These are phyloP conservation scores for Ophiostoma sp. DNA, from an alignment of 2,329 filamentous ascomycete species.

Conservation along the genomic window DNA sequence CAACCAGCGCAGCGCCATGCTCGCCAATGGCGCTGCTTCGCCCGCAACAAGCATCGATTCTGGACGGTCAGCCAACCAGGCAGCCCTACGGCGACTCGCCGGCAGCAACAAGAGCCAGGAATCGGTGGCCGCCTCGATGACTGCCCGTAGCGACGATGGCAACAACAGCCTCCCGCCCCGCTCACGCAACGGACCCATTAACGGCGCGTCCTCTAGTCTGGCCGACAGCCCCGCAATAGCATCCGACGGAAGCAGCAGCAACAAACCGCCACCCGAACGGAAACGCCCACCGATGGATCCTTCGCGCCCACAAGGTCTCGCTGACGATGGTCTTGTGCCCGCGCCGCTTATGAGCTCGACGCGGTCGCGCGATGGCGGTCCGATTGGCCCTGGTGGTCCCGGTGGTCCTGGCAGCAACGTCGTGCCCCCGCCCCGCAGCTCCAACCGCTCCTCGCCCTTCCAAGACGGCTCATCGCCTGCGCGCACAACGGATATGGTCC, in stretches of 20 bases:
- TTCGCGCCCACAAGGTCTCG: conserved; percentile 48
- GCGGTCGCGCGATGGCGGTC: conserved; percentile 39
- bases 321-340: conserved; percentile 57
- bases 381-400: background rate
- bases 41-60: conserved; percentile 56
- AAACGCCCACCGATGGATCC: conserved; percentile 68
- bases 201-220: conserved; percentile 34
- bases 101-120: conserved; percentile 60
- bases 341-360: conserved; percentile 57
- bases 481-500: conserved; percentile 15
- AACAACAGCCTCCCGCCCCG: conserved; percentile 48
- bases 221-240: conserved; percentile 29
- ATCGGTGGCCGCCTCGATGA: conserved; percentile 53
- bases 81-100: conserved; percentile 48
- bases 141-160: conserved; percentile 53
- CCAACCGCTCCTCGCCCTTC: conserved; percentile 27
- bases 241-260: conserved; percentile 34
- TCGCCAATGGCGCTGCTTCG: conserved; percentile 43
- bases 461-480: conserved; percentile 5
- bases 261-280: conserved; percentile 59
- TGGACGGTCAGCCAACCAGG: conserved; percentile 43
- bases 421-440: conserved; percentile 51
- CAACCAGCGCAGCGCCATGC: conserved; percentile 35
- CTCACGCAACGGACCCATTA: conserved; percentile 48
- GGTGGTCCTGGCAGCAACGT: conserved; percentile 32